phyloP scores from a whole-genome alignment of 2,329 filamentous ascomycete genomes.

The Colletotrichum euphorbiae region DNA sequence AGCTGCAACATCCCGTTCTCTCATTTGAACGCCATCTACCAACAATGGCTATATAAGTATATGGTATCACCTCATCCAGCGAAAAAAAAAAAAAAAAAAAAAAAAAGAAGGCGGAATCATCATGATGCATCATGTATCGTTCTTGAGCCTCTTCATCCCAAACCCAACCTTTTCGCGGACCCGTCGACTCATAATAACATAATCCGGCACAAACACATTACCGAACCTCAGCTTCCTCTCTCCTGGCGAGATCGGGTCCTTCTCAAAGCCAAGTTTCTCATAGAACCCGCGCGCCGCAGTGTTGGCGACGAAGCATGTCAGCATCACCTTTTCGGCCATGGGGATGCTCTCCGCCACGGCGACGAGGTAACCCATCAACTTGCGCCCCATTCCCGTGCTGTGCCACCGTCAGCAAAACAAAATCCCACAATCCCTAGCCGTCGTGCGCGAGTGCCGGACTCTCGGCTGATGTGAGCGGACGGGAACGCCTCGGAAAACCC shows the following conservation, averaged over 20 bases:
- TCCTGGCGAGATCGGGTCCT: slow-evolving; percentile 66
- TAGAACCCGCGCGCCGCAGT: slow-evolving; percentile 70
- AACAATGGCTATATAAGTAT: neutral
- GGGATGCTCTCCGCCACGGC: slow-evolving; percentile 64
- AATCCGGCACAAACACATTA: slow-evolving; percentile 65
- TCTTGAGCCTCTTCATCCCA: neutral
- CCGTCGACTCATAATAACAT: slow-evolving; percentile 69
- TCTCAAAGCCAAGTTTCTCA: slow-evolving; percentile 66
- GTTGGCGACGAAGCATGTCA: slow-evolving; percentile 78
- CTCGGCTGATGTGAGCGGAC: neutral
- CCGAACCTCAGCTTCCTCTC: slow-evolving; percentile 65
- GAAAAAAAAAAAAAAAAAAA: too few relatives aligned
- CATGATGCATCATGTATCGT: neutral
- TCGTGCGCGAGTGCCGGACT: neutral
- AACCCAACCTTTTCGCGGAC: slow-evolving; percentile 41
- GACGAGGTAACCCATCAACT: slow-evolving; percentile 69
- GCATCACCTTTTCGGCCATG: slow-evolving; percentile 74
- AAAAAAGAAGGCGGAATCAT: too few relatives aligned
- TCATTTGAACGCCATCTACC: neutral
- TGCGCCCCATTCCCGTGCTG: slow-evolving; percentile 72
- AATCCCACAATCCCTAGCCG: neutral
- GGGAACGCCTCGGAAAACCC: too few relatives aligned
- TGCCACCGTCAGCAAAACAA: neutral
- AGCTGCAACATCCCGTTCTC: too few relatives aligned
- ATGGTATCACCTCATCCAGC: neutral